Conservation (phyloP, 78 protist genomes). For the Polysphondylium violaceum region DNA sequence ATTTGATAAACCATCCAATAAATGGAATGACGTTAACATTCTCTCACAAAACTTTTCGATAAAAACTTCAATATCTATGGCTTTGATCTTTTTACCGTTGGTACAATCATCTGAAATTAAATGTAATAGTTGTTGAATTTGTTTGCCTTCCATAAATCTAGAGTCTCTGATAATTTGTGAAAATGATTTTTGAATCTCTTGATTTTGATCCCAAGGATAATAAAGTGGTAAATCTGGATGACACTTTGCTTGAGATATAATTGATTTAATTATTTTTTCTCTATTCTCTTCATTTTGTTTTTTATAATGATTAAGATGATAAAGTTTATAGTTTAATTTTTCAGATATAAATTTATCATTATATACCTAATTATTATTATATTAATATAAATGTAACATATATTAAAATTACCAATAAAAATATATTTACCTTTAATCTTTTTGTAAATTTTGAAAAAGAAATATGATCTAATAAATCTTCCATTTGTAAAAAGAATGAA, state of each 20-base stretch:
- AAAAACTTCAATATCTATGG: constrained; percentile 66
- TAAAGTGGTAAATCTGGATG: constrained; percentile 1
- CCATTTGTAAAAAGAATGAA: constrained; percentile 41
- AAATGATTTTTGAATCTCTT: constrained; percentile 23
- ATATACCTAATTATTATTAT: neutral
- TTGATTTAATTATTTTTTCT: neutral
- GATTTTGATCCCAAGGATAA: constrained; percentile 65
- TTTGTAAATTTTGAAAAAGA: neutral
- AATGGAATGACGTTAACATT: constrained; percentile 1
- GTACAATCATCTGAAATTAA: constrained; percentile 28
- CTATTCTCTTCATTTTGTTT: constrained; percentile 30
- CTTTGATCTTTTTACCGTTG: constrained; percentile 15
- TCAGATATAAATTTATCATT: neutral
- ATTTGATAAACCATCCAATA: neutral
- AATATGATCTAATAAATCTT: constrained; percentile 17
- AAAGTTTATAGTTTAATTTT: constrained; percentile 27
- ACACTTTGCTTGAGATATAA: neutral
- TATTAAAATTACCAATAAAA: neutral
- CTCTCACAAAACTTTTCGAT: constrained; percentile 38
- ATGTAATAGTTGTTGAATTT: constrained; percentile 28
- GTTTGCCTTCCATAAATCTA: constrained; percentile 59
- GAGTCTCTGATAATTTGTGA: constrained; percentile 15
- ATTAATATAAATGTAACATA: neutral
- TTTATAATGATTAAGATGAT: neutral
- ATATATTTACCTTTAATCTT: constrained; percentile 36